Base-by-base conservation (phyloP, 805 yeast genomes). In the Ogataea pilisensis region DNA sequence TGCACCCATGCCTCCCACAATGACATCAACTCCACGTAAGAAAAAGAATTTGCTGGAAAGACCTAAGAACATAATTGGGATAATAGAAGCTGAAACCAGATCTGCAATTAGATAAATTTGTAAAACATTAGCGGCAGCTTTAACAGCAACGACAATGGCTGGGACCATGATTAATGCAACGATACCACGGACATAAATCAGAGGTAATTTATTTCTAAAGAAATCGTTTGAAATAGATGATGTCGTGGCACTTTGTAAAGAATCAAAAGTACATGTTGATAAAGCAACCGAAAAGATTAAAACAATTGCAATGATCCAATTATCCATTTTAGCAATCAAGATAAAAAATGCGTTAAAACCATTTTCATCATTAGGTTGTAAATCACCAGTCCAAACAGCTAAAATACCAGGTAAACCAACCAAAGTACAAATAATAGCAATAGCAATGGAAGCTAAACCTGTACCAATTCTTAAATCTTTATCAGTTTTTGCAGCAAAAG, bases 81-180 rank as follows among this genome's bases (percentile, higher is more conserved):
- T 82, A 18, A 89, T 81, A 9, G 95, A 82, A 7, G 95, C 80
- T 20, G 96, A 85, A 28, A 90, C 80, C 57, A 90, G 70, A 64
- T 90, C 98, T 2, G 95, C 95, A 66, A 90, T 90, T 58, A 90
- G 73, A 61, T 85, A 90, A 54, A 90, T 86, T 61, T 85, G 90
- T 47, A 90, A 70, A 40, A 90, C 85, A 59, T 85, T 83, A 36
- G 88, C 77, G 1, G 95, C 95, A 30, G 80, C 83, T 57, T 82
- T 76, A 38, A 87, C 66, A 2, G 95, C 96, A 44, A 90, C 86
- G 18, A 87, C 88, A 29, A 89, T 76, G 18, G 84, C 80, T 5
- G 97, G 98, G n/a, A 84, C 78, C 77, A 89, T 88, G 42, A 87
- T 76, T 6, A 85, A 38, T 18, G 85, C 72, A 25, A 88, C 95